Conservation (phyloP, 2,329 filamentous ascomycete genomes). For the Penicillium griseofulvum region DNA sequence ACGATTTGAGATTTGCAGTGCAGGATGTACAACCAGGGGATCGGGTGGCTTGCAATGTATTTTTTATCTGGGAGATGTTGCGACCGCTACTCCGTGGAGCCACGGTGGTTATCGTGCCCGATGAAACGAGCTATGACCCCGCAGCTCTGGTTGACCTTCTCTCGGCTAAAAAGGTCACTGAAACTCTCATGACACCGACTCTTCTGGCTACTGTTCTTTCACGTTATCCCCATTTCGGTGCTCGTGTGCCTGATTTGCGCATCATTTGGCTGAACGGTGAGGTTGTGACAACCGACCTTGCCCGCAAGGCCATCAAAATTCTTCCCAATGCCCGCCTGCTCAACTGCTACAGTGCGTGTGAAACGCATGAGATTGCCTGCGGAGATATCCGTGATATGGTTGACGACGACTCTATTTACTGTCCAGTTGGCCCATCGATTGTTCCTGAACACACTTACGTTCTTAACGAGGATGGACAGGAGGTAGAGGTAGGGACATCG, state of each 20-base stretch:
- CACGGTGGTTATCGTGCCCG: constrained; percentile 71
- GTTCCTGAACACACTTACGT: constrained; percentile 70
- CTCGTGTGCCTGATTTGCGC: constrained; percentile 62
- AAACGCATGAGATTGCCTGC: constrained; percentile 77
- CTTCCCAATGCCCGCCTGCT: constrained; percentile 68
- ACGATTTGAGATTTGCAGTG: constrained; percentile 67
- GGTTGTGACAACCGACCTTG: constrained; percentile 75
- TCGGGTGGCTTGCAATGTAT: constrained; percentile 82
- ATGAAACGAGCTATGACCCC: constrained; percentile 75
- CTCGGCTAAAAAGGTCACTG: constrained; percentile 64
- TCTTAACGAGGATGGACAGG: constrained; percentile 65
- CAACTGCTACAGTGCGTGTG: constrained; percentile 79
- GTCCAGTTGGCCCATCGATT: constrained; percentile 70
- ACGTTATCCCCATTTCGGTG: constrained; percentile 64
- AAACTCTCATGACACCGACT: constrained; percentile 81
- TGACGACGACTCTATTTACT: constrained; percentile 63
- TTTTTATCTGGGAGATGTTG: constrained; percentile 82
- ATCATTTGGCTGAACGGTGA: constrained; percentile 80
- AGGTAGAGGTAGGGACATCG: constrained; percentile 59
- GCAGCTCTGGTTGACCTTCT: constrained; percentile 70
- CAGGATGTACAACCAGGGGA: constrained; percentile 70
- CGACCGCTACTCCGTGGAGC: constrained; percentile 73
- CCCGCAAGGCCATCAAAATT: constrained; percentile 63
- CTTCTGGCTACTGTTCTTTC: constrained; percentile 71
- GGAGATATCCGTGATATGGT: constrained; percentile 70